Percentiles rank a stretch among this genome's conserved stretches.
These are phyloP conservation scores for Lyophyllum shimeji DNA, from an alignment of 768 basidiomycete species.

Conservation along the genomic window DNA sequence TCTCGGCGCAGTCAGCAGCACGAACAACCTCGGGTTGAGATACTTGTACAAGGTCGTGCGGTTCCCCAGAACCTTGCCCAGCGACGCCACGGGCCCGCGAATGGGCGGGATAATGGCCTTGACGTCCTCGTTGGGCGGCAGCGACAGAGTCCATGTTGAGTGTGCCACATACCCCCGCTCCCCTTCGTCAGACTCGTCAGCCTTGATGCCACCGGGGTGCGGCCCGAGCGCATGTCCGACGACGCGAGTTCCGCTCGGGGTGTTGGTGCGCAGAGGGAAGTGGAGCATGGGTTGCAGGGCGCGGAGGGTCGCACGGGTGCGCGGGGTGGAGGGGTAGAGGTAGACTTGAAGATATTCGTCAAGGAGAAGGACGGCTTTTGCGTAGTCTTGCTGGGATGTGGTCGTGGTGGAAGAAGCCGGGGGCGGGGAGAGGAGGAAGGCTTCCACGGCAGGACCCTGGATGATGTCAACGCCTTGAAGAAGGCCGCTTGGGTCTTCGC, in stretches of 20 bases:
- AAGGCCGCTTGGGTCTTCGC: slow-evolving; percentile 30
- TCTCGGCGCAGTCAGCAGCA: slow-evolving; percentile 53
- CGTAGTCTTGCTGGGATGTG: slow-evolving; percentile 32
- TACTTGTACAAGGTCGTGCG: slow-evolving; percentile 93
- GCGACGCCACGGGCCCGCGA: slow-evolving; percentile 62
- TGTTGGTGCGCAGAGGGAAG: slow-evolving; percentile 53
- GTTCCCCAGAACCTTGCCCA: slow-evolving; percentile 85
- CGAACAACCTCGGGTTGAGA: slow-evolving; percentile 78
- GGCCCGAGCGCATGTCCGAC: slow-evolving; percentile 34
- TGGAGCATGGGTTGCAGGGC: slow-evolving; percentile 45
- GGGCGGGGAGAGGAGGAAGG: slow-evolving; percentile 38
- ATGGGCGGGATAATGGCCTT: slow-evolving; percentile 46
- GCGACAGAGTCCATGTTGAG: slow-evolving; percentile 63
- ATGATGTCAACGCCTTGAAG: slow-evolving; percentile 65
- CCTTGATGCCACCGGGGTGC: slow-evolving; percentile 35
- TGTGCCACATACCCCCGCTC: slow-evolving; percentile 48
- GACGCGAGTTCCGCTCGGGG: slow-evolving; percentile 31
- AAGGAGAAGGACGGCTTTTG: slow-evolving; percentile 60
- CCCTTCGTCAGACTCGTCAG: slow-evolving; percentile 18
- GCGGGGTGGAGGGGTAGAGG: slow-evolving; percentile 63
- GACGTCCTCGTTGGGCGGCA: slow-evolving; percentile 60
- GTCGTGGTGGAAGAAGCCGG: not conserved
- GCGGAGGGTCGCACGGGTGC: slow-evolving; percentile 42
- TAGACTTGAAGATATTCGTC: slow-evolving; percentile 77
- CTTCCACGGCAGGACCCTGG: slow-evolving; percentile 57